Base-by-base conservation (phyloP, 352 stramenopile species). In the Phytophthora chlamydospora region DNA sequence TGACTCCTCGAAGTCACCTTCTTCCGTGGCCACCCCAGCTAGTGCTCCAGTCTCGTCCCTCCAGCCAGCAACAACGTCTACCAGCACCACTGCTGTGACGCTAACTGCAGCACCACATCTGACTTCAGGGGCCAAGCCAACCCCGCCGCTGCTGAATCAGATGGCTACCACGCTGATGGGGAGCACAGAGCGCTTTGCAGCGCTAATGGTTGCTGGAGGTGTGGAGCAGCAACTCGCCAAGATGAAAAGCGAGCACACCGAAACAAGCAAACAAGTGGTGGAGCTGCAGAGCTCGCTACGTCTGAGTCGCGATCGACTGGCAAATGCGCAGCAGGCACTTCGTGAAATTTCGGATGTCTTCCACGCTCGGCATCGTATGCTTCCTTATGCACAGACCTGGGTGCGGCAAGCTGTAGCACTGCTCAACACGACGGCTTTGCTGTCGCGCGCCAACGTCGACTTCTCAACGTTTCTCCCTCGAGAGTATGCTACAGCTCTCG, bases 181-280 rank as follows among this genome's bases (percentile, higher is more conserved):
- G 4, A 85, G 73, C 33, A 83, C 77, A 24, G 80, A 92, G 41
- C 71, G 81, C 0, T 58, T 91, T 32, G 78, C 83, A 24, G 80
- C 79, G 0, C 52, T 92, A 4, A 62, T 90, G 1, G 74, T 85
- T 7, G 81, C 80, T 21, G 76, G 79, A 31, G 83, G 80, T n/a
- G 72, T 95, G 2, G 80, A 92, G 40, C 77, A 89, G 16, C 84
- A 92, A 47, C 61, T 93, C 1, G 47, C 72, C 0, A 91, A 89
- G 47, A 84, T 95, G 73, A 89, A 89, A 46, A 72, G 36, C 19
- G 86, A 91, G 40, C 75, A 91, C 47, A 54, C 76, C 0, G 84
- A 95, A 55, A 62, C 85, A 11, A 92, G 89, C 59, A 73, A 83
- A 3, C 81, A 92, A 68, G 75, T 88, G 5, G 47, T 80, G 4